Evolutionary conservation across 225 moss, liverwort and hornwort genomes (phyloP), one percentile per base, ranked within the genome.

Genomic region (Polytrichum formosum): DNA sequence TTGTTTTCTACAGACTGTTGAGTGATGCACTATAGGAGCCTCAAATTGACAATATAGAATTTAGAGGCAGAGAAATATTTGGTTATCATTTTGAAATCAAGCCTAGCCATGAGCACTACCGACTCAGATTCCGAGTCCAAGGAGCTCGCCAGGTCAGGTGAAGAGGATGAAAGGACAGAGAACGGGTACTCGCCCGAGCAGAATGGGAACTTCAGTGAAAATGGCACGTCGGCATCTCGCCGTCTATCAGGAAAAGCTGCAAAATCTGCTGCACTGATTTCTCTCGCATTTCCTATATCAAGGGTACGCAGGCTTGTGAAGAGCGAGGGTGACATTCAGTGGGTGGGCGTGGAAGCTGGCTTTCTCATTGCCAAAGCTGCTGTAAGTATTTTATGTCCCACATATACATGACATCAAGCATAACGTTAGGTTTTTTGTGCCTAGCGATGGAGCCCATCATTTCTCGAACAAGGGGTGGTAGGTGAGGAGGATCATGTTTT

Each of bases 351-450:
- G 68, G 96, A 97, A 74, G 96, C 96, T 53, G 91, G 92, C 31
- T 97, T 87, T 70, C 90, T 97, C 79, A 86, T 97, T 73, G 93
- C 96, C 73, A 97, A 97, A 81, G 92, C 96, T 77, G 85, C 93
- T 67, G 95, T 96, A 75, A 82, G 87, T 77, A 21, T 13, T 46
- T 16, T 46, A 13, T 16, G 46, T 46, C 46, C 13, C 16, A 46
- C 46, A 13, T 46, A 4, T 46, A 13, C 46, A 16, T 46, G 46
- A 46, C 16, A 46, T 46, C 16, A 46, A 46, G 16, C 46, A 46
- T 46, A 46, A 46, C 46, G 46, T 16, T 46, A 46, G 46, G 46
- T 46, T 16, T 46, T 16, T 13, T 46, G 46, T 46, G 46, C 9
- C 35, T 35, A 35, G 9, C 46, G 46, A 46, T 46, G 16, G 9